These are phyloP conservation scores for Cytospora mali DNA, from an alignment of 2,329 filamentous ascomycete species.

Conservation along the genomic window DNA sequence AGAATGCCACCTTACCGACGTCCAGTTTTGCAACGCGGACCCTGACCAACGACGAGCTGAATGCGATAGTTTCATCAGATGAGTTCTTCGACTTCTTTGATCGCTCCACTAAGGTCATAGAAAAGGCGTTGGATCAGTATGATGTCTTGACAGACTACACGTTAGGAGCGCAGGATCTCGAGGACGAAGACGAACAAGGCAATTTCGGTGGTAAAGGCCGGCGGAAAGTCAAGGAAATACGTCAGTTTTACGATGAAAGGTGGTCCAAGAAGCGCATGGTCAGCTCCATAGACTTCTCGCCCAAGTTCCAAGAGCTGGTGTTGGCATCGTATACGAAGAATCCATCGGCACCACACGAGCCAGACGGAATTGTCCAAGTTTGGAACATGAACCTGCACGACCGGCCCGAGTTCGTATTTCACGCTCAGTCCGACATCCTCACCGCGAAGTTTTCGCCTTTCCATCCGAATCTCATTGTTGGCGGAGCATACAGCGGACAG, in stretches of 20 bases:
- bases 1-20: conserved; percentile 44
- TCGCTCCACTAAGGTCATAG: conserved; percentile 93
- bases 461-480: conserved; percentile 93
- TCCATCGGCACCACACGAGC: conserved; percentile 89
- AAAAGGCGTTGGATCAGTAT: conserved; percentile 92
- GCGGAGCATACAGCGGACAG: conserved; percentile 94
- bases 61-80: conserved; percentile 86
- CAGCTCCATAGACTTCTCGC: conserved; percentile 91
- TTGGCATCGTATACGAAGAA: conserved; percentile 98
- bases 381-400: conserved; percentile 97
- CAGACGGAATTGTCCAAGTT: conserved; percentile 89
- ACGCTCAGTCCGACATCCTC: conserved; percentile 92
- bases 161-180: conserved; percentile 71
- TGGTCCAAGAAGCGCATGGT: conserved; percentile 99
- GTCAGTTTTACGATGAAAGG: conserved; percentile 91
- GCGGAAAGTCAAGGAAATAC: conserved; percentile 79
- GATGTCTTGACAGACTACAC: conserved; percentile 96
- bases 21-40: conserved; percentile 76
- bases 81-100: conserved; percentile 97
- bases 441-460: conserved; percentile 98
- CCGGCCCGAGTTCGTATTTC: conserved; percentile 93
- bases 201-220: conserved; percentile 72
- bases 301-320: conserved; percentile 90
- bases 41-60: conserved; percentile 81
- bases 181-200: conserved; percentile 83